These are phyloP conservation scores for Suillus brevipes DNA, from an alignment of 768 basidiomycete genomes.

Conservation along the genomic window DNA sequence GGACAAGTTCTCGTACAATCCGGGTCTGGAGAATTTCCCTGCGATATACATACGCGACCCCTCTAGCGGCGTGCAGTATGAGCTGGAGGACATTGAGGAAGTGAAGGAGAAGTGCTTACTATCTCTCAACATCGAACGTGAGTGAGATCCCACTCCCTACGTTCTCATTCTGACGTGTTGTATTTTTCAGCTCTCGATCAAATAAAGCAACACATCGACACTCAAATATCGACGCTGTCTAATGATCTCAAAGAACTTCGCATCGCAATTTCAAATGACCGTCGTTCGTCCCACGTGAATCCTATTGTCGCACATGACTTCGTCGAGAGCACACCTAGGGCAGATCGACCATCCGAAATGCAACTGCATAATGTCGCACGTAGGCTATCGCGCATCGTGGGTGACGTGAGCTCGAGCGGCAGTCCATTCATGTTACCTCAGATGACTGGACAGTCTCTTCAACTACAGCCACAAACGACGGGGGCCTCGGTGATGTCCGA, in stretches of 20 bases:
- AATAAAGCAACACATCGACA: conserved; percentile 97
- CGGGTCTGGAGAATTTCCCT: conserved; percentile 90
- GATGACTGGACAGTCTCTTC: conserved; percentile 64
- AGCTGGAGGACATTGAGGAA: conserved; percentile 93
- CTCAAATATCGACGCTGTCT: conserved; percentile 80
- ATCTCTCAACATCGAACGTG: conserved; percentile 95
- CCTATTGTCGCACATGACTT: conserved; percentile 55
- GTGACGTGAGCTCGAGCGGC: conserved; percentile 35
- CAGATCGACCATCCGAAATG: conserved; percentile 69
- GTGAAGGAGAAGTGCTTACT: conserved; percentile 85
- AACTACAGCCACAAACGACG: conserved; percentile 63
- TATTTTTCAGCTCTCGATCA: conserved; percentile 81
- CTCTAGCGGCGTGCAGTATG: conserved; percentile 90
- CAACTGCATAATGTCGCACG: conserved; percentile 75
- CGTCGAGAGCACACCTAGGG: conserved; percentile 63
- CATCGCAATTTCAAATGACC: conserved; percentile 56
- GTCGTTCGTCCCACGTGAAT: conserved; percentile 48
- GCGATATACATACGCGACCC: conserved; percentile 95
- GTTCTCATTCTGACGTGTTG: conserved; percentile 12
- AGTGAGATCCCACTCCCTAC: conserved; percentile 38
- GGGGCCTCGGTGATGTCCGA: conserved; percentile 75
- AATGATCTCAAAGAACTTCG: conserved; percentile 91
- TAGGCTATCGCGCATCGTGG: conserved; percentile 70
- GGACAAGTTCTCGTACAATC: conserved; percentile 92
- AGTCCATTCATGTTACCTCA: conserved; percentile 52